Evolutionary conservation across 805 yeast genomes (phyloP).

Genomic region (Myxozyma lipomycoides): DNA sequence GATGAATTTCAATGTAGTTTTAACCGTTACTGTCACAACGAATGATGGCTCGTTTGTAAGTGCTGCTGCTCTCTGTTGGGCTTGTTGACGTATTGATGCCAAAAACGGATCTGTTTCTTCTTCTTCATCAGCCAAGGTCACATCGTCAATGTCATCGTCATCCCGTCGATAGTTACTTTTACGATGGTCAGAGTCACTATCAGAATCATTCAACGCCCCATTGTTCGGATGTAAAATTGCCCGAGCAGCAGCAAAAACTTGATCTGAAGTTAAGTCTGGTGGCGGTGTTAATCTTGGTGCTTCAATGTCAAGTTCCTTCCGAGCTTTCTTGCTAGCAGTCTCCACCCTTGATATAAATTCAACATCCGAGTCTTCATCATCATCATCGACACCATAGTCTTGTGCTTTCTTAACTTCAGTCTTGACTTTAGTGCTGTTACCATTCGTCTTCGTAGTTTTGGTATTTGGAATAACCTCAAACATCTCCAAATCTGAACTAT

Average conservation of each 20-base stretch:
- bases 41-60: not conserved
- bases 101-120: conserved; percentile 20
- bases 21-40: not conserved
- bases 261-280: not conserved
- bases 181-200: not conserved
- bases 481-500: not conserved
- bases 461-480: too few relatives aligned
- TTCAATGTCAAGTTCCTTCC: not conserved
- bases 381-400: not conserved
- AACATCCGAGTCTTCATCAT: not conserved
- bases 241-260: not conserved
- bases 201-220: not conserved
- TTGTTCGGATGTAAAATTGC: not conserved
- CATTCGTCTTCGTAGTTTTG: not conserved
- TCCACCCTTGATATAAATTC: not conserved
- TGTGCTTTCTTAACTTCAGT: too few relatives aligned
- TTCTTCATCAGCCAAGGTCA: not conserved
- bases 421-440: not conserved
- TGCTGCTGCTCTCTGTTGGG: conserved; percentile 7
- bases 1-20: not conserved
- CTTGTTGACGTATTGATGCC: too few relatives aligned
- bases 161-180: not conserved
- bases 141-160: conserved; percentile 5
- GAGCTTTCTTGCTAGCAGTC: not conserved
- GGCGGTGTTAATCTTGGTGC: not conserved